Evolutionary conservation across 306 rosid genomes (phyloP).

Genomic region (Cucurbita argyrosperma): DNA sequence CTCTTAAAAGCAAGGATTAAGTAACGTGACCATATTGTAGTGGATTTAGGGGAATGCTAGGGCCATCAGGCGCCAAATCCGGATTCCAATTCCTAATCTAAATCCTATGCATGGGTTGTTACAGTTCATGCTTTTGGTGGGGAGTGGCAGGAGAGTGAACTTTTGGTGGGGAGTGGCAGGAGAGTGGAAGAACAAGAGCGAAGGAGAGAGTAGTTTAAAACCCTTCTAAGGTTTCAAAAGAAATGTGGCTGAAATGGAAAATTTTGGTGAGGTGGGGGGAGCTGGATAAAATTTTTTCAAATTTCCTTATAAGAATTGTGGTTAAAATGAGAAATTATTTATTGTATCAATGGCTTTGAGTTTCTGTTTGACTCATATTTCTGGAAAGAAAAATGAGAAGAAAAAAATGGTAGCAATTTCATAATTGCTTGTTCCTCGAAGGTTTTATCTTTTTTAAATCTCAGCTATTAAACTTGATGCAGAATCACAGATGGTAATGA

Average conservation of each 20-base stretch:
- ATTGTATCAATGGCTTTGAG: background rate
- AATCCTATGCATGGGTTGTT: too few relatives aligned
- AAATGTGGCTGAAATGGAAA: background rate
- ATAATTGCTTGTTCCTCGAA: background rate
- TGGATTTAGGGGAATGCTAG: too few relatives aligned
- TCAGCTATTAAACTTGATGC: background rate
- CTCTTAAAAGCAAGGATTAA: too few relatives aligned
- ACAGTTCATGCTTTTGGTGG: too few relatives aligned
- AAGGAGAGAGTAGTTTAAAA: background rate
- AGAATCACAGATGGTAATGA: background rate
- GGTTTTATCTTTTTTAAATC: background rate
- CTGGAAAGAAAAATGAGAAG: background rate
- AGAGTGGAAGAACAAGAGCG: background rate
- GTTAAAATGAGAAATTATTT: background rate
- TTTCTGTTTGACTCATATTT: background rate
- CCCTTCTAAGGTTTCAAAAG: background rate
- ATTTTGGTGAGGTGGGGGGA: background rate
- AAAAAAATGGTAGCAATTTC: background rate
- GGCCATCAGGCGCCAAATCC: too few relatives aligned
- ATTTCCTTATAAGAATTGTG: background rate
- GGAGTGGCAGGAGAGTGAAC: background rate
- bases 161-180: background rate
- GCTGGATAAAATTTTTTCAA: background rate
- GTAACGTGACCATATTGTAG: too few relatives aligned
- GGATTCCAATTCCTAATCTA: too few relatives aligned